A percentile compares a stretch with the other conserved stretches of the same genome.
phyloP scores from a whole-genome alignment of 1,284 basidiomycete genomes.

The Papiliotrema flavescens region DNA sequence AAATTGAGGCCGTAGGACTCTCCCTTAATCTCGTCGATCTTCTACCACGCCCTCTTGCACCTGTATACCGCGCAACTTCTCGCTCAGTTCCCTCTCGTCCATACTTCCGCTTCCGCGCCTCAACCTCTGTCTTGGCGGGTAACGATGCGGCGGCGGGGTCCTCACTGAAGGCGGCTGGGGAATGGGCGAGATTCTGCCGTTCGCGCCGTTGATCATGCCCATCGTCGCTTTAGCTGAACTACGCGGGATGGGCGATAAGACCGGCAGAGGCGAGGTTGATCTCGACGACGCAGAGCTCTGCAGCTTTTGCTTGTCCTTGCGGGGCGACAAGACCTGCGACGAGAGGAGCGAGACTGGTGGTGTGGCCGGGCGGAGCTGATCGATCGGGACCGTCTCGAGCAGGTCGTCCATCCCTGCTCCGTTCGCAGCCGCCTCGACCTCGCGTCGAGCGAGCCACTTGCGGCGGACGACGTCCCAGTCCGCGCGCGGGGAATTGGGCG shows the following conservation, averaged over 20 bases:
- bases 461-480: conserved; percentile 3
- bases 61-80: conserved; percentile 13
- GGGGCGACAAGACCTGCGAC: conserved; percentile 1
- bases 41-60: neutral
- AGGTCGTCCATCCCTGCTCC: neutral
- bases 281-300: too few relatives aligned
- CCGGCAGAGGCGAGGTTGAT: too few relatives aligned
- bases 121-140: neutral
- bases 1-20: too few relatives aligned
- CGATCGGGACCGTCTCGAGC: neutral
- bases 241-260: neutral
- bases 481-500: neutral
- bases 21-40: neutral
- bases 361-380: neutral
- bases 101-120: conserved; percentile 17
- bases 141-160: conserved; percentile 4
- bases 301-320: too few relatives aligned
- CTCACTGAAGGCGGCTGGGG: conserved; percentile 9
- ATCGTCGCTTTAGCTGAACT: neutral
- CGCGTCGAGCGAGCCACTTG: conserved; percentile 5
- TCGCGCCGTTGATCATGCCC: neutral
- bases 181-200: neutral
- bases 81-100: conserved; percentile 37
- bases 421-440: neutral
- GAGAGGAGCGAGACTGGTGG: neutral